Conservation (phyloP, 305 asterid species). For the Solanum chacoense region DNA sequence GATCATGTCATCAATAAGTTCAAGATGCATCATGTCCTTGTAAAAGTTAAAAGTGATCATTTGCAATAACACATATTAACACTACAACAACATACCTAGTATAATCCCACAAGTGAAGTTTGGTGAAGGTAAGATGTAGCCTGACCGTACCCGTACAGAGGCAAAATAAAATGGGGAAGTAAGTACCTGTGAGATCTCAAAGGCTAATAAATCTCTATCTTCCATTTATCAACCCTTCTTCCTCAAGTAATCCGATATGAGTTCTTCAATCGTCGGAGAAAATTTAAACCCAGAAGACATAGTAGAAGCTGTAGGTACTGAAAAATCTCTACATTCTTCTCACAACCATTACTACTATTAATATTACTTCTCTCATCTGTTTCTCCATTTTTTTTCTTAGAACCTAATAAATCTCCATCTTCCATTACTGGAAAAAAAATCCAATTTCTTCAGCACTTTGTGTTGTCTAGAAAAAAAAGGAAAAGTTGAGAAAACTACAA, state of each 20-base stretch:
- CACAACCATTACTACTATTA: neutral
- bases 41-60: too few relatives aligned
- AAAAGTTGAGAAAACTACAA: neutral
- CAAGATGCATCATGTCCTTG: too few relatives aligned
- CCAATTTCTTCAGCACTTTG: neutral
- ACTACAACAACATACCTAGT: too few relatives aligned
- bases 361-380: neutral
- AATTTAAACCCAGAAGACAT: slow-evolving; percentile 77
- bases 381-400: neutral
- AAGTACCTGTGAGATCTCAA: neutral
- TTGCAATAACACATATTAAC: too few relatives aligned
- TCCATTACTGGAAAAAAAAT: neutral
- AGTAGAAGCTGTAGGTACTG: slow-evolving; percentile 49
- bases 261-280: slow-evolving; percentile 73
- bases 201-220: slow-evolving; percentile 15
- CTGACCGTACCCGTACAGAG: too few relatives aligned
- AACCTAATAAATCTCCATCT: neutral
- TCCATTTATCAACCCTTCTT: slow-evolving; percentile 44
- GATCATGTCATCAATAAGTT: too few relatives aligned
- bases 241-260: slow-evolving; percentile 53
- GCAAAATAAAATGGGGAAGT: too few relatives aligned
- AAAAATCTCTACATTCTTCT: slow-evolving; percentile 32
- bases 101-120: too few relatives aligned
- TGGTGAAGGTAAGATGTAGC: too few relatives aligned
- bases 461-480: neutral